These are phyloP conservation scores for Ambrosia trifida DNA, from an alignment of 129 eudicot genomes.

Conservation along the genomic window DNA sequence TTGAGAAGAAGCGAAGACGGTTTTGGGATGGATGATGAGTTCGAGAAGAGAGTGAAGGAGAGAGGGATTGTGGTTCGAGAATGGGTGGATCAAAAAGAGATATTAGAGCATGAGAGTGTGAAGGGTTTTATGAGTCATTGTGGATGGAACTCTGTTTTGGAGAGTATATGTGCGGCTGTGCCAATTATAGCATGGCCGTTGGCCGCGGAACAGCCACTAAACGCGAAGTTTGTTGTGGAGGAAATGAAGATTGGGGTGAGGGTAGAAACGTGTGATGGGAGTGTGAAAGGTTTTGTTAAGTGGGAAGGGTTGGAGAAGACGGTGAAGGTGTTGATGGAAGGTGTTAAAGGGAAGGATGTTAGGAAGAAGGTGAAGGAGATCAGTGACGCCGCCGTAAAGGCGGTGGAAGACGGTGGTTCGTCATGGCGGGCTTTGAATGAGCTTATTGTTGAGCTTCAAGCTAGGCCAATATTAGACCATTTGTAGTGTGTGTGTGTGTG, in stretches of 20 bases:
- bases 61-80: constrained; percentile 27
- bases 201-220: constrained; percentile 39
- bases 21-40: constrained; percentile 23
- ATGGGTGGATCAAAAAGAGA: constrained; percentile 41
- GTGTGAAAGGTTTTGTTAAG: constrained; percentile 38
- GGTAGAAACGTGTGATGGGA: constrained; percentile 42
- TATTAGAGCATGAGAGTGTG: constrained; percentile 25
- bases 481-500: too few relatives aligned
- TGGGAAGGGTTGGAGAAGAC: constrained; percentile 34
- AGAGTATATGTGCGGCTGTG: constrained; percentile 32
- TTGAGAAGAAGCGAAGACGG: constrained; percentile 28
- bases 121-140: constrained; percentile 44
- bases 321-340: constrained; percentile 51
- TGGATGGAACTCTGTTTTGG: constrained; percentile 43
- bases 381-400: constrained; percentile 26
- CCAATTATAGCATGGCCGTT: constrained; percentile 40
- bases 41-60: constrained; percentile 15
- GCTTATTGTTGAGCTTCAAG: constrained; percentile 30
- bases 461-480: background rate
- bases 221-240: constrained; percentile 39
- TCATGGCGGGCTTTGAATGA: constrained; percentile 33
- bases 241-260: constrained; percentile 37
- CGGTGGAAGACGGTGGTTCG: constrained; percentile 48
- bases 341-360: constrained; percentile 36
- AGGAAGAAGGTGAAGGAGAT: constrained; percentile 38